These are phyloP conservation scores for Phyllosticta citrichinensis DNA, from an alignment of 2,329 filamentous ascomycete genomes.

Conservation along the genomic window DNA sequence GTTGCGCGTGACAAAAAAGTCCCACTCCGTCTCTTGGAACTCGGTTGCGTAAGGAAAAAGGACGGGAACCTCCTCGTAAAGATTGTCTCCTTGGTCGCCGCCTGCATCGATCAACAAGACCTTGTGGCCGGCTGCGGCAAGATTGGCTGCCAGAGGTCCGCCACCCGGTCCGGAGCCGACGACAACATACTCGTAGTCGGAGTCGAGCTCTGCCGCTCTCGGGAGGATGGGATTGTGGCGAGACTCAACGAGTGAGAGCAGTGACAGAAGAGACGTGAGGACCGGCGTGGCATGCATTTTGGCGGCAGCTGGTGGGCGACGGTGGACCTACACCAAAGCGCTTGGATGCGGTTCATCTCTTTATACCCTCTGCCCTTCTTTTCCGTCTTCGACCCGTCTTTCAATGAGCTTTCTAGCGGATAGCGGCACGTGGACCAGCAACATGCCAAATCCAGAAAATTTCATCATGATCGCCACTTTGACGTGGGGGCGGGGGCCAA, in stretches of 20 bases:
- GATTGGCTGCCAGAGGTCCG: constrained; percentile 47
- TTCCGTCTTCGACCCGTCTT: background rate
- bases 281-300: background rate
- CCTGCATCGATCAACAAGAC: constrained; percentile 52
- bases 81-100: constrained; percentile 43
- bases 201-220: background rate
- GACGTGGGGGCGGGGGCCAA: background rate
- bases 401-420: background rate
- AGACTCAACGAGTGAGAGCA: background rate
- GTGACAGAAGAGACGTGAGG: background rate
- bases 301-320: background rate
- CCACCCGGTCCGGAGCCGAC: constrained; percentile 52
- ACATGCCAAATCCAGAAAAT: background rate
- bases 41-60: background rate
- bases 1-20: constrained; percentile 55
- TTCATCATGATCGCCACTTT: background rate
- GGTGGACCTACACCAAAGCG: background rate
- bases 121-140: constrained; percentile 49
- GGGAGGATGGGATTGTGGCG: background rate
- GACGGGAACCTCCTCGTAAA: background rate
- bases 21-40: constrained; percentile 39
- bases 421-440: background rate
- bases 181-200: constrained; percentile 50
- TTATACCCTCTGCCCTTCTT: background rate
- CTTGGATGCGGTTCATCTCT: background rate